Evolutionary conservation across 305 asterid genomes (phyloP), one percentile per base, ranked within the genome.

Genomic region (Coffea humblotiana): DNA sequence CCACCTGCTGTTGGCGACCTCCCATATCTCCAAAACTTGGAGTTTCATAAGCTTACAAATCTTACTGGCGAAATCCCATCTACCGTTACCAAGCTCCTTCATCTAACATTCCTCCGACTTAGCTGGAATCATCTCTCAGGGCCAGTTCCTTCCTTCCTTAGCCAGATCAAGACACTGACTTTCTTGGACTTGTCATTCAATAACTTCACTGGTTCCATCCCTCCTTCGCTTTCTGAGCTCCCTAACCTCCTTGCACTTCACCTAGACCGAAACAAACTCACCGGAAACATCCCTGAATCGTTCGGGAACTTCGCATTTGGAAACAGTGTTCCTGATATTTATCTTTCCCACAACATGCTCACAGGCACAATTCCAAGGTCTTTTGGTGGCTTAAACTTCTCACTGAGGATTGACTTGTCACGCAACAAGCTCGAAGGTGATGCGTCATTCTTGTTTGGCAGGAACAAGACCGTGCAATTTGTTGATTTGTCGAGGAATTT

Each of bases 201-300:
- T 49, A 69, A 78, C 7, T 76, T 88, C 47, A 75, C 79, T 2
- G 89, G 89, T 54, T 70, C 89, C 6, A 86, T 86, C 40, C 88
- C 85, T 19, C 23, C 86, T 15, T 75, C 82, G 0, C 85, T 88
- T 45, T 70, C 79, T 8, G 37, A 78, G 63, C 82, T 88, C 2
- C 78, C 63, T 1, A 84, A 86, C 35, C 51, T 86, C n/a, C 19
- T 4, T 1, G 79, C 76, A 2, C 73, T 86, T n/a, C 35, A 75
- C 19, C 27, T 88, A 21, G 88, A 86, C 66, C 78, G 85, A 2
- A 86, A 88, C 77, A 82, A 72, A 45, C 81, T 88, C 63, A 82
- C 88, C 0, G 91, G 89, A 51, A 61, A 0, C 52, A 86, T 88
- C 48, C 91, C 91, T 0, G 87, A 84, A 3, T 86, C 89, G n/a